A percentile compares a stretch with the other conserved stretches of the same genome.
phyloP scores from a whole-genome alignment of 208 protist genomes.

The Porcisia deanei region DNA sequence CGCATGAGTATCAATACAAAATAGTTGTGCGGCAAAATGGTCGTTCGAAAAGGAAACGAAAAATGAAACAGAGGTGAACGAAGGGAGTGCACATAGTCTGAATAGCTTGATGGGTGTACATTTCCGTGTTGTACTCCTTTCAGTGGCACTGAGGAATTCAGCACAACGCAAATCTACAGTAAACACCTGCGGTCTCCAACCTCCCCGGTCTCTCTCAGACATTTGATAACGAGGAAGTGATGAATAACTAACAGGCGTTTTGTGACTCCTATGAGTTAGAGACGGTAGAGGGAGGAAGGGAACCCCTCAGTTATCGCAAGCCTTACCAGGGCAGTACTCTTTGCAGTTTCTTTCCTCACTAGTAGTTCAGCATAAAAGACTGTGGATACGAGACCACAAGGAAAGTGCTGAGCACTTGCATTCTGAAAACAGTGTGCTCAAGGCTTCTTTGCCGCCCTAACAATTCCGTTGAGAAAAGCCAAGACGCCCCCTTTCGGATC shows the following conservation, averaged over 20 bases:
- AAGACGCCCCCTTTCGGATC: conserved; percentile 32
- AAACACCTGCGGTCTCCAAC: neutral
- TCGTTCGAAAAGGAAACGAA: neutral
- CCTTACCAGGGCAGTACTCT: neutral
- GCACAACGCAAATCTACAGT: neutral
- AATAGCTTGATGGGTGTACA: neutral
- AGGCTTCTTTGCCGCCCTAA: conserved; percentile 29
- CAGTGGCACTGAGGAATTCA: neutral
- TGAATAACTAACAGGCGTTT: neutral
- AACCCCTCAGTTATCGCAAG: neutral
- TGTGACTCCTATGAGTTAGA: neutral
- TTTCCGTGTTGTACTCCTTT: neutral
- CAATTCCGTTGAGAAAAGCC: conserved; percentile 59
- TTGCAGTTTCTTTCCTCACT: neutral
- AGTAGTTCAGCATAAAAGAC: conserved; percentile 10
- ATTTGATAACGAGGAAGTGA: too few species aligned
- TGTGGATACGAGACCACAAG: neutral
- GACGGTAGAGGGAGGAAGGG: neutral
- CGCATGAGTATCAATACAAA: conserved; percentile 10
- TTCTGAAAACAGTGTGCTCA: neutral
- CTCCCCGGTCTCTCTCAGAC: neutral
- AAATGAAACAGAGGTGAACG: conserved; percentile 6
- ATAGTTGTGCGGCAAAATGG: neutral
- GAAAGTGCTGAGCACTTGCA: neutral
- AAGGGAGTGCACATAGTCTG: conserved; percentile 8